Evolutionary conservation across 108 stramenopile species (phyloP).

Genomic region (Skeletonema tropicum): DNA sequence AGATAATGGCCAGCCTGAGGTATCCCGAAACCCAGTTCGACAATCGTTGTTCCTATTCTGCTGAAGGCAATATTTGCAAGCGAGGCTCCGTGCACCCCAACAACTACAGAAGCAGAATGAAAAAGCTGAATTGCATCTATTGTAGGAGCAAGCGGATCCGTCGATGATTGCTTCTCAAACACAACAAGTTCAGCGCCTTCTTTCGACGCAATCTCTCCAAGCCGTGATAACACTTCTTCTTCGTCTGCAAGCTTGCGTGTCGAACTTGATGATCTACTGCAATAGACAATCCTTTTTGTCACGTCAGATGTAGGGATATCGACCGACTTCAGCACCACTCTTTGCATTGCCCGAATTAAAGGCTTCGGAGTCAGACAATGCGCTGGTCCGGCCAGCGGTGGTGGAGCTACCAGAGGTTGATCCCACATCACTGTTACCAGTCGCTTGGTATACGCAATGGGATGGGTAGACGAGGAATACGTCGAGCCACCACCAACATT

Average conservation of each 20-base stretch:
- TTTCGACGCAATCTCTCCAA: conserved; percentile 5
- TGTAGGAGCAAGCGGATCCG: conserved; percentile 11
- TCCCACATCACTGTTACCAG: conserved; percentile 27
- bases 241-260: conserved; percentile 27
- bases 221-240: conserved; percentile 4
- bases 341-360: conserved; percentile 22
- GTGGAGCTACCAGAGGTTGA: conserved; percentile 22
- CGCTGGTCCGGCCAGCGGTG: conserved; percentile 16
- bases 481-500: background rate
- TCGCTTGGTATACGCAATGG: conserved; percentile 12
- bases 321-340: conserved; percentile 20
- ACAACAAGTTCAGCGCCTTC: conserved; percentile 15
- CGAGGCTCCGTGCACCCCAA: conserved; percentile 30
- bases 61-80: conserved; percentile 34
- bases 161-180: conserved; percentile 11
- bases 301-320: background rate
- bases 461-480: conserved; percentile 19
- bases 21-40: conserved; percentile 20
- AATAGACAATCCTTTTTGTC: conserved; percentile 8
- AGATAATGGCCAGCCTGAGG: conserved; percentile 29
- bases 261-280: conserved; percentile 24
- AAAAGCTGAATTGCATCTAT: conserved; percentile 19
- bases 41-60: conserved; percentile 11
- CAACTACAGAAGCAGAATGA: conserved; percentile 20
- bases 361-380: conserved; percentile 30